Conservation (phyloP, 2,329 filamentous ascomycete species). For the Sphaerulina musiva region DNA sequence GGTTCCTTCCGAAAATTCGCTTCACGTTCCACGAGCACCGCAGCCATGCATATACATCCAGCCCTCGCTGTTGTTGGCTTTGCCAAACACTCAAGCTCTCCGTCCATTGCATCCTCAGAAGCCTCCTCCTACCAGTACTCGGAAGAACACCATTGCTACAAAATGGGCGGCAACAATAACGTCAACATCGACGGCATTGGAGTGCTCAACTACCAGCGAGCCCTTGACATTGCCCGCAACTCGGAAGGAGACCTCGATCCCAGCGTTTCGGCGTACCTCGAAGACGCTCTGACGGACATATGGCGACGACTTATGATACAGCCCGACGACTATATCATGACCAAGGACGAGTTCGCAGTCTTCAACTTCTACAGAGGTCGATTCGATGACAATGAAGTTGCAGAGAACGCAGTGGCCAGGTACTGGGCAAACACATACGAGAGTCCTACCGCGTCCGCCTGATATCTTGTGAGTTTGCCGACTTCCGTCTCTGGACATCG, state of each 20-base stretch:
- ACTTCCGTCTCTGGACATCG: constrained; percentile 6
- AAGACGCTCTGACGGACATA: constrained; percentile 56
- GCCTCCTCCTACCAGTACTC: constrained; percentile 10
- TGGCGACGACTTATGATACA: constrained; percentile 61
- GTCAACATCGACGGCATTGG: constrained; percentile 34
- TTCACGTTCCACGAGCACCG: constrained; percentile 10
- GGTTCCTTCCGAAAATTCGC: constrained; percentile 7
- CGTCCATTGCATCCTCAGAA: constrained; percentile 22
- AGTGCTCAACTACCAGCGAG: constrained; percentile 53
- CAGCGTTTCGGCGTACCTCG: constrained; percentile 58
- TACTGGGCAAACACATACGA: constrained; percentile 47
- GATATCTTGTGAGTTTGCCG: constrained; percentile 6
- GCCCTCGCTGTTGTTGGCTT: constrained; percentile 18
- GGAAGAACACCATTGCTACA: constrained; percentile 18
- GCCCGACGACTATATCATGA: constrained; percentile 66
- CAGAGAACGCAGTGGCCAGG: constrained; percentile 49
- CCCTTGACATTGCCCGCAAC: constrained; percentile 70
- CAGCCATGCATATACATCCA: constrained; percentile 19
- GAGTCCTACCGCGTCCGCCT: constrained; percentile 9
- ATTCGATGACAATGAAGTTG: constrained; percentile 50
- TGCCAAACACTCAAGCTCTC: constrained; percentile 26
- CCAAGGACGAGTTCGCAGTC: constrained; percentile 69
- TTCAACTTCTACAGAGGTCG: constrained; percentile 77
- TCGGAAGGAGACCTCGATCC: constrained; percentile 62
- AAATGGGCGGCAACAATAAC: constrained; percentile 40